A percentile compares a stretch with the other conserved stretches of the same genome.
Evolutionary conservation across 1,139 yeast genomes (phyloP).

Genomic region (Debaryomycetaceae sp.): DNA sequence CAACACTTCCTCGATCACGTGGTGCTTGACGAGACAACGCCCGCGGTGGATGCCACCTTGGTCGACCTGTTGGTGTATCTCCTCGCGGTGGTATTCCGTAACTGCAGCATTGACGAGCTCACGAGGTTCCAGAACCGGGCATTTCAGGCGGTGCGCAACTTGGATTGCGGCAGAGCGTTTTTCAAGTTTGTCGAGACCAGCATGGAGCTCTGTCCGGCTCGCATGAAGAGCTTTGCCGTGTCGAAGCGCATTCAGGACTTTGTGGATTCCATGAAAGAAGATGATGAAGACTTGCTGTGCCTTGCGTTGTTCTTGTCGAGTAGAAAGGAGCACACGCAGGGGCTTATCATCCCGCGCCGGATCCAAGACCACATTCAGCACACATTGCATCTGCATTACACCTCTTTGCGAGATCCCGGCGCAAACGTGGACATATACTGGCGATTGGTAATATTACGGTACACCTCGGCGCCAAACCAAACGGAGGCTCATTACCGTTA

Average conservation of each 20-base stretch:
- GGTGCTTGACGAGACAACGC: conserved; percentile 2
- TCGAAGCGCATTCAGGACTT: conserved; percentile 46
- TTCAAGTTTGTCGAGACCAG: conserved; percentile 48
- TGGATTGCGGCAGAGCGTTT: conserved; percentile 33
- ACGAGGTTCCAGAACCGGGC: conserved; percentile 44
- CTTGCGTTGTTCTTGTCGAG: conserved; percentile 43
- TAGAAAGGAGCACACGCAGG: conserved; percentile 11
- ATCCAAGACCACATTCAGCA: conserved; percentile 11
- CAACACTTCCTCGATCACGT: conserved; percentile 9
- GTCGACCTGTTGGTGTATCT: conserved; percentile 36
- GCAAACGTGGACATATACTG: conserved; percentile 33
- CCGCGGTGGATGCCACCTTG: conserved; percentile 10
- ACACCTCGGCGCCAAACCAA: conserved; percentile 11
- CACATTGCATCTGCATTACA: conserved; percentile 11
- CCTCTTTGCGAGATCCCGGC: conserved; percentile 12
- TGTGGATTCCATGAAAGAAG: conserved; percentile 33
- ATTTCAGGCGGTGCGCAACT: conserved; percentile 28
- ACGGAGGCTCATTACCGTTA: conserved; percentile 10
- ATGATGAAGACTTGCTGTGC: conserved; percentile 20
- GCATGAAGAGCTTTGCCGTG: conserved; percentile 44
- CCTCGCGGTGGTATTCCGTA: conserved; percentile 51
- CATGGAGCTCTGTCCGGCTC: conserved; percentile 39
- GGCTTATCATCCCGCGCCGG: conserved; percentile 11
- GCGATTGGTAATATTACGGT: conserved; percentile 30
- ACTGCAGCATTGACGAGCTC: conserved; percentile 49